Base-by-base conservation (phyloP, 495 filamentous ascomycete species). In the Daldinia concentrica region DNA sequence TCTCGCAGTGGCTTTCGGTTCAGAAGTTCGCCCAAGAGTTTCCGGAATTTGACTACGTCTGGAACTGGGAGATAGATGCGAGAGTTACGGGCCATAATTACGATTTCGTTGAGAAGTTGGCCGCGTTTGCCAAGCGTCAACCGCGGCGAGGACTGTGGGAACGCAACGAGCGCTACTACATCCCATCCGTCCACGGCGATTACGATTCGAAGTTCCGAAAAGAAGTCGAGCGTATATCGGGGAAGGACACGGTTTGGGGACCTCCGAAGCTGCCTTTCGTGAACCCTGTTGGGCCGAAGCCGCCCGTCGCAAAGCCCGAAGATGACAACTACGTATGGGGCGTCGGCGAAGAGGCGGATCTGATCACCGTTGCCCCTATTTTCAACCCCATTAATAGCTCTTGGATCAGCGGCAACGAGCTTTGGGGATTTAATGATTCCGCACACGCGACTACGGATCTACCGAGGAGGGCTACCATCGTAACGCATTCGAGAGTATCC, bases 31-130 rank as follows among this genome's bases (percentile, higher is more conserved):
- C 88, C 52, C 84, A 89, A 63, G 82, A 88, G 27, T 86, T 90
- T 65, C 90, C 90, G 0, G 86, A 92, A 64, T 93, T 91, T 64
- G 90, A 91, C 59, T 91, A 84, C 72, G 84, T 91, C 60, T 93
- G 91, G 91, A 92, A 93, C 74, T 89, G 90, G 84, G 90, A 93
- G 69, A 85, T 91, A 75, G 90, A 93, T 73, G 85, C 86, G n/a
- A 86, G 92, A 22, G 86, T 88, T 62, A 91, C 87, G 0, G 90
- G 91, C 8, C 88, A 93, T 66, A 83, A 88, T 76, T 93, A 93
- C 75, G 86, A 92, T 69, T 84, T 92, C 54, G 79, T 93, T 17
- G 86, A 89, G 67, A 86, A 85, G 59, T 69, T 92, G 12, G 71
- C 79, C 11, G 69, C 83, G 2, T 93, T 92, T 77, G 86, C 85